Percentiles rank a stretch among this genome's conserved stretches.
Conservation (phyloP, 768 basidiomycete species). For the Flagelloscypha sp. region DNA sequence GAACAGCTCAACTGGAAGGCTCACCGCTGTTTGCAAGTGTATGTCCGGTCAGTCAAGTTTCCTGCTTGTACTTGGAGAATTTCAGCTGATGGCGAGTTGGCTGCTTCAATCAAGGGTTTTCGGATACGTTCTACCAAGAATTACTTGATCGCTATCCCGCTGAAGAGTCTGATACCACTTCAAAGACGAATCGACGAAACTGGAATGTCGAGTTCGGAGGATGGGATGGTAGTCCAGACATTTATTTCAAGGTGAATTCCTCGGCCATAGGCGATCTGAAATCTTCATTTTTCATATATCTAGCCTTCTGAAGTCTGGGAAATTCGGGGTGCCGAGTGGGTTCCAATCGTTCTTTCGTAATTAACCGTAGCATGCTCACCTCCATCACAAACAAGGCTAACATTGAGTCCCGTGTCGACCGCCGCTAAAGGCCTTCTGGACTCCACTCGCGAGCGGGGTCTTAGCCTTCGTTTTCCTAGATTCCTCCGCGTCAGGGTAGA, state of each 20-base stretch:
- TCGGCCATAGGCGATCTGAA: no score
- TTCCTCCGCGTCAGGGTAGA: constrained; percentile 72
- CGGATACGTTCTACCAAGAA: constrained; percentile 72
- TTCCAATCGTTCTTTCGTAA: constrained; percentile 7
- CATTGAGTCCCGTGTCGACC: constrained; percentile 76
- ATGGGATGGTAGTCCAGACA: constrained; percentile 41
- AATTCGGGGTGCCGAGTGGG: constrained; percentile 68
- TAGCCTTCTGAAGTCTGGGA: constrained; percentile 84
- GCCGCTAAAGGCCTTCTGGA: constrained; percentile 63
- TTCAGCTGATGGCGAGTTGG: constrained; percentile 1
- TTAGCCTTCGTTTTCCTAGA: constrained; percentile 83
- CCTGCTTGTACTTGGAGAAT: not conserved
- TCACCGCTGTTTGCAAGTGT: constrained; percentile 83
- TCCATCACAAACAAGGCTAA: constrained; percentile 40
- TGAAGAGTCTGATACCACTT: constrained; percentile 47
- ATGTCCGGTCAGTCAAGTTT: constrained; percentile 60
- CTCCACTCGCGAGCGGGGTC: constrained; percentile 41
- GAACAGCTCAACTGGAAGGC: constrained; percentile 50
- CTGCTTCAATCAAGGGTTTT: constrained; percentile 50
- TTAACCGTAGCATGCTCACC: no score
- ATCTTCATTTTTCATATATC: no score
- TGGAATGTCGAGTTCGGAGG: constrained; percentile 66
- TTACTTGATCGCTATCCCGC: constrained; percentile 58
- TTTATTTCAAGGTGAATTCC: constrained; percentile 70
- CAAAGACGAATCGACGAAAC: constrained; percentile 32